Evolutionary conservation across 306 rosid genomes (phyloP), one percentile per base, ranked within the genome.

Genomic region (Ziziphus jujuba): DNA sequence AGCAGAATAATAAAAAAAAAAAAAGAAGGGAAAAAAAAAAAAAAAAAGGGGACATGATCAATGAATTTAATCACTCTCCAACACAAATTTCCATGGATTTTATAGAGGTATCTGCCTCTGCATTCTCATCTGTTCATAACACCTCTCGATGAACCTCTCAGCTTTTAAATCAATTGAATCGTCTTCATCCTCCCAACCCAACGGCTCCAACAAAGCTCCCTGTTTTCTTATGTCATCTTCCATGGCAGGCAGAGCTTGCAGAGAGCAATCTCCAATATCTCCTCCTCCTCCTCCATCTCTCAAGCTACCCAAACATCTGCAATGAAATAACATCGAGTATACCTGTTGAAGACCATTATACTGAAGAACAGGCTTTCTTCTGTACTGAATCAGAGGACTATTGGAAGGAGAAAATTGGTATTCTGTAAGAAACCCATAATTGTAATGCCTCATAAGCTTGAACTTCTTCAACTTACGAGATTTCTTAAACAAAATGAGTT

Each of bases 121-220:
- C 82, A 87, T 70, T 74, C 75, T 82, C 75, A 87, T 89, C 62
- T 84, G 79, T 13, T 68, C 81, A 5, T 89, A 89, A 69, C 87
- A 89, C 33, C 74, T 89, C 72, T 82, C 54, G 21, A 89, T 89
- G 67, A 90, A 90, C 66, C 48, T 77, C 82, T 87, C 89, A 6
- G 96, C 95, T 54, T 76, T 82, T 72, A 74, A 64, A 66, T 87
- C 95, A 69, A 90, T 79, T 7, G 96, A 83, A 55, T 77, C 91
- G 60, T 79, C 91, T 35, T 70, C 78, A 14, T 69, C 81, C 47
- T 60, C 78, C 62, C 77, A 75, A 65, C 76, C 82, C 70, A 76
- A 73, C 21, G 73, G 64, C 77, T 78, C 77, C 22, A 72, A 31
- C 12, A 61, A 59, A 75, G 51, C 75, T 59, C 78, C 43, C 31